Base-by-base conservation (phyloP, 2,329 filamentous ascomycete species). In the Epichloe typhina region DNA sequence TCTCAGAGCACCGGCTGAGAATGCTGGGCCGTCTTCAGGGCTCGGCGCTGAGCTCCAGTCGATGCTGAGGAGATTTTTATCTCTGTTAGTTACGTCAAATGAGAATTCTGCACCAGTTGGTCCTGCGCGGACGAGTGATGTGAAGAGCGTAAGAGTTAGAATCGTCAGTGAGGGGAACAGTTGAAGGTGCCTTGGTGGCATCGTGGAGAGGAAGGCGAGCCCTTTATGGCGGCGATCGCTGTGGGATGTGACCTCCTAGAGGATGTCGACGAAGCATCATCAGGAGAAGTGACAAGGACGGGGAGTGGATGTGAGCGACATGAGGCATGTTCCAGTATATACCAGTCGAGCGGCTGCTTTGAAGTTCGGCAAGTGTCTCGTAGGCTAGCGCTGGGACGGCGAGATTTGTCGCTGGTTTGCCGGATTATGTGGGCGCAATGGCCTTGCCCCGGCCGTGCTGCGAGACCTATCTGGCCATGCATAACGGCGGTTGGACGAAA, bases 21-120 rank as follows among this genome's bases (percentile, higher is more conserved):
- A 64, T 8, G 77, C 71, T 52, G 82, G 77, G 7, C 79, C 79
- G 66, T 81, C 70, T 65, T 80, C 74, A 51, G 79, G 73, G 48
- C 79, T 66, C 41, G 80, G 79, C 36, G 80, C 75, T 60, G 46
- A 44, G 17, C 33, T 49, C 53, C 46, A 51, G 31, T 79, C 72
- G 61, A 80, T 75, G 55, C 67, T 61, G 49, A 79, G 68, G 54
- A 59, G 60, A 50, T 65, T 61, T 59, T 57, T 64, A 56, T 61
- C 52, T 54, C 59, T 60, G 46, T 63, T 50, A 39, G 2, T 26
- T 17, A 12, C 49, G 35, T 59, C 44, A 36, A 56, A 36, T 40
- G 19, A 13, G 35, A 21, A 45, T 58, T 58, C 49, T 37, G 36
- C 26, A 13, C 9, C 40, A 21, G 33, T 46, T 15, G 49, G 46